Conservation (phyloP, 2,329 filamentous ascomycete genomes). For the Pseudophaeomoniella oleicola region DNA sequence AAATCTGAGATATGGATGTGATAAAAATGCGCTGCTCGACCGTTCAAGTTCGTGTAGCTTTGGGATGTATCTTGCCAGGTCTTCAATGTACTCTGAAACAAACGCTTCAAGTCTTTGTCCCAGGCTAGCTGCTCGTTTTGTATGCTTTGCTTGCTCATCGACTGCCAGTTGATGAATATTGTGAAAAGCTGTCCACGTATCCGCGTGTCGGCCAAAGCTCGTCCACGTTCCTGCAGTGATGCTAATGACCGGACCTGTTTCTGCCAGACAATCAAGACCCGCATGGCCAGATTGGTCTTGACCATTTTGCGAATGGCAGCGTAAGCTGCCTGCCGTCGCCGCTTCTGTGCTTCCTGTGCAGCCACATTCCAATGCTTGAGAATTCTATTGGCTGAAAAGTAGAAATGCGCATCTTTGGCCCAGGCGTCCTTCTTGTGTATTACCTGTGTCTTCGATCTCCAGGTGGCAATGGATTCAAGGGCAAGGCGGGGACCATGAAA, state of each 20-base stretch:
- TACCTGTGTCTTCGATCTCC: slow-evolving; percentile 24
- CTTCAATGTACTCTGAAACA: slow-evolving; percentile 22
- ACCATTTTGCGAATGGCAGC: slow-evolving; percentile 34
- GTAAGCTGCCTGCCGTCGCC: slow-evolving; percentile 41
- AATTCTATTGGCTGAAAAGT: slow-evolving; percentile 34
- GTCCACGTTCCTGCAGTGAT: slow-evolving; percentile 18
- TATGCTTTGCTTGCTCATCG: slow-evolving; percentile 19
- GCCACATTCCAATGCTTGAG: slow-evolving; percentile 38
- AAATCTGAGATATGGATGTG: slow-evolving; percentile 31
- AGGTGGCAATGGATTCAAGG: slow-evolving; percentile 24
- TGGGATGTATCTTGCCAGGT: slow-evolving; percentile 21
- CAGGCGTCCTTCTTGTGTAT: slow-evolving; percentile 33
- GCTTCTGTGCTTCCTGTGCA: slow-evolving; percentile 34
- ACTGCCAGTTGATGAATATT: slow-evolving; percentile 20
- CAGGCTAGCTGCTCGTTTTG: slow-evolving; percentile 23
- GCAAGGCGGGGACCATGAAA: slow-evolving; percentile 27
- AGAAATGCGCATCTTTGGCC: slow-evolving; percentile 42
- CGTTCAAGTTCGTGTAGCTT: slow-evolving; percentile 19
- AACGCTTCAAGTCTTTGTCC: slow-evolving; percentile 20
- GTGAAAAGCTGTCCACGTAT: not conserved
- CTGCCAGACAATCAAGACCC: slow-evolving; percentile 24
- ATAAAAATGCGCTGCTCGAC: slow-evolving; percentile 30
- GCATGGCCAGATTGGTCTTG: slow-evolving; percentile 38
- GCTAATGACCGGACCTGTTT: slow-evolving; percentile 18
- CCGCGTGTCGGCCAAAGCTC: slow-evolving; percentile 17